These are phyloP conservation scores for Podospora tetraspora DNA, from an alignment of 495 filamentous ascomycete genomes.

Conservation along the genomic window DNA sequence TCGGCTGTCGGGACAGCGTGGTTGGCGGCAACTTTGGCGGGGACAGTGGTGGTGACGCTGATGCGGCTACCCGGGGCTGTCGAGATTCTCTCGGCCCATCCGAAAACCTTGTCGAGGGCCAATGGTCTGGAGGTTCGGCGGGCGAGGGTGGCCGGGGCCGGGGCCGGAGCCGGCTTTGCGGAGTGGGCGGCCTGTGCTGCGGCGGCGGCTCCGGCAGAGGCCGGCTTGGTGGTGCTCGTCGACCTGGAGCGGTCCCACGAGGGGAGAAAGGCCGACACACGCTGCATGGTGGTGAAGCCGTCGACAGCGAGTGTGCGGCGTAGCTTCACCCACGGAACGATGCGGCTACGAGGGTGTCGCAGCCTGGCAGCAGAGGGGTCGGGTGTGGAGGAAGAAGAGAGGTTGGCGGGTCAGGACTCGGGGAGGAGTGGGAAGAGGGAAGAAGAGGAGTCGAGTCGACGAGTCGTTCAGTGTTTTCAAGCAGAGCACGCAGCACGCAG, in stretches of 20 bases:
- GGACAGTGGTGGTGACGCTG: slow-evolving; percentile 29
- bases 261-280: slow-evolving; percentile 47
- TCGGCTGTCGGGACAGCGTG: slow-evolving; percentile 42
- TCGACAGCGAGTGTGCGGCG: slow-evolving; percentile 13
- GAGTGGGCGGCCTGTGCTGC: slow-evolving; percentile 13
- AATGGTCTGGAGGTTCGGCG: slow-evolving; percentile 18
- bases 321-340: not conserved
- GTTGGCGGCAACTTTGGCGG: slow-evolving; percentile 19
- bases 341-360: not conserved
- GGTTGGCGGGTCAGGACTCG: not conserved
- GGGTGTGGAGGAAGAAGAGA: not conserved
- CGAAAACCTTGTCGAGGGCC: slow-evolving; percentile 40
- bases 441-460: not conserved
- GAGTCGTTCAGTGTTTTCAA: not conserved
- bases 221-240: slow-evolving; percentile 20
- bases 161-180: slow-evolving; percentile 15
- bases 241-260: slow-evolving; percentile 44
- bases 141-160: slow-evolving; percentile 19
- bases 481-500: not conserved
- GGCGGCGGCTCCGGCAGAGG: slow-evolving; percentile 11
- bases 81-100: slow-evolving; percentile 42
- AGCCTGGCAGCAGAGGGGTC: not conserved
- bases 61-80: slow-evolving; percentile 33
- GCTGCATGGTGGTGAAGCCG: slow-evolving; percentile 39
- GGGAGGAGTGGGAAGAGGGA: not conserved